Evolutionary conservation across 441 rosid genomes (phyloP).

Genomic region (Kokia cookei): DNA sequence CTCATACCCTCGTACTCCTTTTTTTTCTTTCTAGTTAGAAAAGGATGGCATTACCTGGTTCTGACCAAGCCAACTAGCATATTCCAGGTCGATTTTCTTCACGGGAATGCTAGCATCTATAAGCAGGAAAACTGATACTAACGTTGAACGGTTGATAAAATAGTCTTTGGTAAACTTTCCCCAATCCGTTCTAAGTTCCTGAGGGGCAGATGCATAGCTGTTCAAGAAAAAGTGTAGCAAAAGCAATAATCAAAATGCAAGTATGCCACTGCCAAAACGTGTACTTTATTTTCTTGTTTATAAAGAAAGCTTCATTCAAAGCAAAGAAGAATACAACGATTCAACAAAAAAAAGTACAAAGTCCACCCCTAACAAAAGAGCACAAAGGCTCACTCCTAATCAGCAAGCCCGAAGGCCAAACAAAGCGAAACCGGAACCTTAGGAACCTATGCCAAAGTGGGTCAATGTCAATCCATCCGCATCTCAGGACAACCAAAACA

Average conservation of each 20-base stretch:
- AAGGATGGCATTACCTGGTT: constrained; percentile 50
- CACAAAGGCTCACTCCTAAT: too few relatives aligned
- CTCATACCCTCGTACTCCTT: background rate
- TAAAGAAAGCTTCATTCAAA: too few relatives aligned
- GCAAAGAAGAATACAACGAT: too few relatives aligned
- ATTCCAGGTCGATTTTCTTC: constrained; percentile 85
- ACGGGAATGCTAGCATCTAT: constrained; percentile 91
- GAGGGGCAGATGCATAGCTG: constrained; percentile 92
- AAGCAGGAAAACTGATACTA: constrained; percentile 85
- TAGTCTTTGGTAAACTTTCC: constrained; percentile 74
- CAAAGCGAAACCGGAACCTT: too few relatives aligned
- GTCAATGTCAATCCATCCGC: too few relatives aligned
- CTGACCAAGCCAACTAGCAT: constrained; percentile 94
- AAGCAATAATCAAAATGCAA: background rate
- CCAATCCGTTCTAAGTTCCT: constrained; percentile 74
- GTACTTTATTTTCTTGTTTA: background rate
- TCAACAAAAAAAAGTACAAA: too few relatives aligned
- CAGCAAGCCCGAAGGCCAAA: too few relatives aligned
- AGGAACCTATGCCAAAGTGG: too few relatives aligned
- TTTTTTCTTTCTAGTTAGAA: background rate
- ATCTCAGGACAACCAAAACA: background rate
- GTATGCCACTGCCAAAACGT: background rate
- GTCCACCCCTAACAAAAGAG: too few relatives aligned
- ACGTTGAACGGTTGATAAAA: constrained; percentile 71
- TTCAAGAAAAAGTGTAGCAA: background rate